These are phyloP conservation scores for Helotiales sp. DNA, from an alignment of 2,329 filamentous ascomycete genomes.

Conservation along the genomic window DNA sequence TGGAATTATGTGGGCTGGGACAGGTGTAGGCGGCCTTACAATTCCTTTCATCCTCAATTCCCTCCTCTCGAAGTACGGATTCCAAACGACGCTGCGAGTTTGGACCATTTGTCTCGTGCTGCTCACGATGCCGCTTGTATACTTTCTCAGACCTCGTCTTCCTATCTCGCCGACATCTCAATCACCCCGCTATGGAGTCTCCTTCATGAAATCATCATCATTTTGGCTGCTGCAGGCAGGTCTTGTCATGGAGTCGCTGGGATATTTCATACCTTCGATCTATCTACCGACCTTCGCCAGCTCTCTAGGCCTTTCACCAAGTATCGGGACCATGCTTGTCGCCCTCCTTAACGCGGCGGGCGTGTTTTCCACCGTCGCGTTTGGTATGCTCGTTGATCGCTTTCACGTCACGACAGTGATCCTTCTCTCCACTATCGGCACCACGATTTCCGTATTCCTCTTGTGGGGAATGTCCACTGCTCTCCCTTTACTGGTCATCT, in stretches of 20 bases:
- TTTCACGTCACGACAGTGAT: constrained; percentile 45
- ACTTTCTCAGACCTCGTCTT: constrained; percentile 43
- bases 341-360: constrained; percentile 49
- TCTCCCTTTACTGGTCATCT: constrained; percentile 47
- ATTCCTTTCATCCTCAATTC: constrained; percentile 41
- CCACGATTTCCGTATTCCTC: constrained; percentile 49
- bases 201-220: constrained; percentile 44
- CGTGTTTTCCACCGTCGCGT: constrained; percentile 44
- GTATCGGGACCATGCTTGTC: constrained; percentile 47
- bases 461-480: constrained; percentile 54
- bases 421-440: constrained; percentile 49
- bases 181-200: constrained; percentile 23
- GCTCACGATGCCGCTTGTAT: constrained; percentile 42
- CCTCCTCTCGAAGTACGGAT: constrained; percentile 43
- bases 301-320: constrained; percentile 41
- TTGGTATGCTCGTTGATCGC: constrained; percentile 42
- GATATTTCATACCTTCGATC: constrained; percentile 55
- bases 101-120: constrained; percentile 42
- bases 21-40: constrained; percentile 27
- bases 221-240: constrained; percentile 52
- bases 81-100: constrained; percentile 41
- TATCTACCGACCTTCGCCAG: constrained; percentile 53
- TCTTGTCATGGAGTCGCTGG: constrained; percentile 52
- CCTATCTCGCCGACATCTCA: constrained; percentile 40
- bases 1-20: constrained; percentile 46